A percentile compares a stretch with the other conserved stretches of the same genome.
Evolutionary conservation across 2,329 filamentous ascomycete genomes (phyloP).

Genomic region (Pseudopyricularia javanii): DNA sequence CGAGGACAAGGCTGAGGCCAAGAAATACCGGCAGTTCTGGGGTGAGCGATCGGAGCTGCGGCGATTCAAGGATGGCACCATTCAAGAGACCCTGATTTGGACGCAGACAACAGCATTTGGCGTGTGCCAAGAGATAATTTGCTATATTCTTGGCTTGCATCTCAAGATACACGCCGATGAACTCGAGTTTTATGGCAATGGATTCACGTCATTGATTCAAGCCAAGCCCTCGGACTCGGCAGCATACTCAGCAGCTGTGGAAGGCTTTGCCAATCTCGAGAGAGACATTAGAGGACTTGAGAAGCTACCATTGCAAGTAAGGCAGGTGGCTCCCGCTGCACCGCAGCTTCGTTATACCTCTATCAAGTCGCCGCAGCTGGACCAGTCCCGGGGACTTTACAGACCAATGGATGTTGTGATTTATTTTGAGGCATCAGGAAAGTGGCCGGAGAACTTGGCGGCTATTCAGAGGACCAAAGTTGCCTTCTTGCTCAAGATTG

Average conservation of each 20-base stretch:
- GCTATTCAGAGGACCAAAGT: slow-evolving; percentile 92
- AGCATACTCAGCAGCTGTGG: slow-evolving; percentile 56
- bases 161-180: slow-evolving; percentile 39
- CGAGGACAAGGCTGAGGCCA: slow-evolving; percentile 73
- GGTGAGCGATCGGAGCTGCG: slow-evolving; percentile 85
- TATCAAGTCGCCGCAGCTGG: slow-evolving; percentile 35
- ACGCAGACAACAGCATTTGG: slow-evolving; percentile 45
- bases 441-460: slow-evolving; percentile 84
- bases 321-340: slow-evolving; percentile 64
- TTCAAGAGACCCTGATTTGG: slow-evolving; percentile 89
- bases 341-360: slow-evolving; percentile 65
- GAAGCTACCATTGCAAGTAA: slow-evolving; percentile 75
- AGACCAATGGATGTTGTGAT: slow-evolving; percentile 66
- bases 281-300: slow-evolving; percentile 65
- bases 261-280: slow-evolving; percentile 63
- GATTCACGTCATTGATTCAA: slow-evolving; percentile 34
- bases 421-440: slow-evolving; percentile 84
- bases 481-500: slow-evolving; percentile 72
- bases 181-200: slow-evolving; percentile 33
- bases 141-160: slow-evolving; percentile 54
- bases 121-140: slow-evolving; percentile 67
- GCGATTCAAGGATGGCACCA: slow-evolving; percentile 90
- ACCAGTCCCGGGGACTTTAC: slow-evolving; percentile 28
- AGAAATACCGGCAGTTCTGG: slow-evolving; percentile 83
- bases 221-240: slow-evolving; percentile 34